Evolutionary conservation across 1,284 basidiomycete species (phyloP).

Genomic region (Cutaneotrichosporon mucoides): DNA sequence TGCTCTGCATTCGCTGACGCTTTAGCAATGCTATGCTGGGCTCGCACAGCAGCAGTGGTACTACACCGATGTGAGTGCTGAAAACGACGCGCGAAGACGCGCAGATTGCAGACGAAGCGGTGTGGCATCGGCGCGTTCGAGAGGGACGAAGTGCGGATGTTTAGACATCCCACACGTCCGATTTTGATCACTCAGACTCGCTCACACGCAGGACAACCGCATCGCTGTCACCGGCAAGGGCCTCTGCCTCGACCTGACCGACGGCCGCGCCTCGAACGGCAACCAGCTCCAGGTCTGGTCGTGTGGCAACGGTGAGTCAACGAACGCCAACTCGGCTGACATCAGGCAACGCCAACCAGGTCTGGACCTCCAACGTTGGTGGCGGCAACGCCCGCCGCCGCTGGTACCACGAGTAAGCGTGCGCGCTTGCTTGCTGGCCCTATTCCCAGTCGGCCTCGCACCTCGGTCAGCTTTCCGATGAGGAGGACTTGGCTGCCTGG

Average conservation of each 20-base stretch:
- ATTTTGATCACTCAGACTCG: no score
- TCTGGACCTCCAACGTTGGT: slow-evolving; percentile 22
- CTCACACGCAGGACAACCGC: slow-evolving; percentile 15
- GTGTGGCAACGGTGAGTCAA: slow-evolving; percentile 9
- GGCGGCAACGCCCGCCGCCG: slow-evolving; percentile 3
- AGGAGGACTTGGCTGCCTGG: no score
- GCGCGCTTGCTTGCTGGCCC: no score
- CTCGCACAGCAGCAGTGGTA: slow-evolving; percentile 28
- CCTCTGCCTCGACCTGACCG: slow-evolving; percentile 34
- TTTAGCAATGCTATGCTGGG: slow-evolving; percentile 22
- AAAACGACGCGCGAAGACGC: no score
- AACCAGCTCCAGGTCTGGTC: slow-evolving; percentile 23
- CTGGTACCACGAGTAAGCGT: slow-evolving; percentile 7
- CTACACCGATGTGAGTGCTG: slow-evolving; percentile 11
- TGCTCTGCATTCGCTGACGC: slow-evolving; percentile 8
- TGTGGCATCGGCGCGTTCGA: no score
- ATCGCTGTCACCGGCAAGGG: slow-evolving; percentile 18
- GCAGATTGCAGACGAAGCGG: no score
- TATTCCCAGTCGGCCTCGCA: no score
- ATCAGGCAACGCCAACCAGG: slow-evolving; percentile 38
- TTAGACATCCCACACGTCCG: no score
- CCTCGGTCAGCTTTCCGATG: no score
- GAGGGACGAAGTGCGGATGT: no score
- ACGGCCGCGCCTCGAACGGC: slow-evolving; percentile 20
- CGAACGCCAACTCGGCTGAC: not conserved